Evolutionary conservation across 352 stramenopile genomes (phyloP), one percentile per base, ranked within the genome.

Genomic region (Phytophthora cryptogea): DNA sequence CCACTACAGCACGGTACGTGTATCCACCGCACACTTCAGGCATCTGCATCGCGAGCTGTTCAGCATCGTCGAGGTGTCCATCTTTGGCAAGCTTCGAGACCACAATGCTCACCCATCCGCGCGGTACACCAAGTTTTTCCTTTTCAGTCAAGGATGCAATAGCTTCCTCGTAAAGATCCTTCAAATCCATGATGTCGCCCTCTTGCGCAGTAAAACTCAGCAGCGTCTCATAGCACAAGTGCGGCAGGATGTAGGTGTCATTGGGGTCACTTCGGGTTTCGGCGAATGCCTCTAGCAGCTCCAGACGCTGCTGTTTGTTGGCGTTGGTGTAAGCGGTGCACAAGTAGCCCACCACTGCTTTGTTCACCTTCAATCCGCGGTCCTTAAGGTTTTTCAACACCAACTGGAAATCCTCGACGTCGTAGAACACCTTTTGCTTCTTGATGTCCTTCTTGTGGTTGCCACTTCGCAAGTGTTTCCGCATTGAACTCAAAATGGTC

Each of bases 221-320:
- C 37, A 89, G 32, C 3, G 73, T 78, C 32, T 62, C 66, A 60
- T 83, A 89, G 48, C 74, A 81, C 28, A 61, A 23, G 14, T 66
- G 63, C 26, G 75, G 75, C 32, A 86, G 69, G 31, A 76, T 41
- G 63, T 78, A 89, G 10, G 42, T 68, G 55, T 89, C 79, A 17
- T 68, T 58, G 2, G 60, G 53, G 9, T 58, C 52, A 16, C 35
- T 54, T 45, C 67, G 60, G 23, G 62, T 66, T 17, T 72, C 59
- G 6, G 63, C 59, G 65, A 83, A 89, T 37, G 70, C 75, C 33
- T 89, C 77, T 13, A 89, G 65, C 35, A 89, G 52, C 47, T 76
- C 63, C 51, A 83, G 59, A 20, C 77, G 80, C 57, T 89, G 80
- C 35, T 77, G 65, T 57, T 86, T 87, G 58, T 77, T 68, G 31